Conservation (phyloP, 2,329 filamentous ascomycete genomes). For the Apiospora sp. region DNA sequence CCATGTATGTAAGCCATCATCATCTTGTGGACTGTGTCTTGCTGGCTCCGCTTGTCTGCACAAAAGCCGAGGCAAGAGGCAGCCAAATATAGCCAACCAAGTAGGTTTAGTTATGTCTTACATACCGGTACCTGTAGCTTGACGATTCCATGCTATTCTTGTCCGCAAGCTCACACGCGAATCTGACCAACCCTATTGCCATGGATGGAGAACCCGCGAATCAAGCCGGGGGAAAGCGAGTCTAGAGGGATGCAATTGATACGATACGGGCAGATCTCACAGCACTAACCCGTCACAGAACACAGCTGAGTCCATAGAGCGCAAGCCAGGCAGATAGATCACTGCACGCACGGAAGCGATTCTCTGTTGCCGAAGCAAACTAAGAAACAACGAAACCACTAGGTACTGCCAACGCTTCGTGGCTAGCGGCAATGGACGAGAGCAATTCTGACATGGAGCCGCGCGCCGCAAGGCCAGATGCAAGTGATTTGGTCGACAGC, state of each 20-base stretch:
- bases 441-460: background rate
- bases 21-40: background rate
- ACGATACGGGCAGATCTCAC: background rate
- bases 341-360: background rate
- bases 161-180: background rate
- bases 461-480: slow-evolving; percentile 1
- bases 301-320: background rate
- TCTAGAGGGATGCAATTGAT: background rate
- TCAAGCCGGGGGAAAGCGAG: background rate
- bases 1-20: slow-evolving; percentile 6
- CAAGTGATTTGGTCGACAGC: background rate
- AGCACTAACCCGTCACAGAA: background rate
- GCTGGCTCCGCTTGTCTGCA: slow-evolving; percentile 16
- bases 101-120: slow-evolving; percentile 2
- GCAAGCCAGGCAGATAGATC: background rate
- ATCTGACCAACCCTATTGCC: slow-evolving; percentile 7
- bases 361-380: background rate
- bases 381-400: background rate
- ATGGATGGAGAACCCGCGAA: background rate
- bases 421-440: background rate
- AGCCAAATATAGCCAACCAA: slow-evolving; percentile 10
- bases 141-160: slow-evolving; percentile 15
- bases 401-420: background rate
- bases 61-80: background rate
- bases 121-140: slow-evolving; percentile 7